Evolutionary conservation across 371 early-diverging fungal genomes (phyloP).

Genomic region (Mucor lusitanicus): DNA sequence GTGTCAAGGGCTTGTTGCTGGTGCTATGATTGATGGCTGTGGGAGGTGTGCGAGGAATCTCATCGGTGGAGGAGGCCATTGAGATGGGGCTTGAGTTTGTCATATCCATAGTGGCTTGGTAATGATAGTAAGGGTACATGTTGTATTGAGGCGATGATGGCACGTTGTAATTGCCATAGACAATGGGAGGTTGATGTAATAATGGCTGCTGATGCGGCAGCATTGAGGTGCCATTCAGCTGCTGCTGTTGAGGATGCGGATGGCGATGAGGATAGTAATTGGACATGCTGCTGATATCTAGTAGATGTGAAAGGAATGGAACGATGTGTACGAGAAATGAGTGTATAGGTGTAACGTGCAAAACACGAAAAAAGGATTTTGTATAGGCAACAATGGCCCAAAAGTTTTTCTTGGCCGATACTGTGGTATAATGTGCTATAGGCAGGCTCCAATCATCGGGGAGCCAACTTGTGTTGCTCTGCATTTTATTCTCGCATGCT

Average conservation of each 20-base stretch:
- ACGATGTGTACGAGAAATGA: not conserved
- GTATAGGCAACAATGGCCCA: not conserved
- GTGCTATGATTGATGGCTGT: not conserved
- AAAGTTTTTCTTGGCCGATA: constrained; percentile 5
- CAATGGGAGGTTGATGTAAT: constrained; percentile 3
- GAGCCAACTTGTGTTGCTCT: too few species aligned
- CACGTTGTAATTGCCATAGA: constrained; percentile 1
- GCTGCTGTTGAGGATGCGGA: not conserved
- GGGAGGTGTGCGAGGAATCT: not conserved
- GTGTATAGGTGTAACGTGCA: not conserved
- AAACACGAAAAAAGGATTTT: not conserved
- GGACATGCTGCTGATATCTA: not conserved
- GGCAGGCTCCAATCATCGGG: too few species aligned
- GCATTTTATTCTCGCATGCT: not conserved
- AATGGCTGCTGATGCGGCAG: not conserved
- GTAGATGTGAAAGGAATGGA: not conserved
- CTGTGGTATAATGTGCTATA: too few species aligned
- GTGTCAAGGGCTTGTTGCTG: not conserved
- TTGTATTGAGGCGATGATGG: not conserved
- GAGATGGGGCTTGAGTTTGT: not conserved
- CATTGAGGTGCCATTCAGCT: not conserved
- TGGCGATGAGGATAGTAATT: not conserved
- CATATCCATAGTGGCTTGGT: not conserved
- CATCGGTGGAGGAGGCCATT: not conserved
- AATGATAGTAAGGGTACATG: not conserved